Evolutionary conservation across 23 red algal species (phyloP).

Genomic region (Agarophyton chilense): DNA sequence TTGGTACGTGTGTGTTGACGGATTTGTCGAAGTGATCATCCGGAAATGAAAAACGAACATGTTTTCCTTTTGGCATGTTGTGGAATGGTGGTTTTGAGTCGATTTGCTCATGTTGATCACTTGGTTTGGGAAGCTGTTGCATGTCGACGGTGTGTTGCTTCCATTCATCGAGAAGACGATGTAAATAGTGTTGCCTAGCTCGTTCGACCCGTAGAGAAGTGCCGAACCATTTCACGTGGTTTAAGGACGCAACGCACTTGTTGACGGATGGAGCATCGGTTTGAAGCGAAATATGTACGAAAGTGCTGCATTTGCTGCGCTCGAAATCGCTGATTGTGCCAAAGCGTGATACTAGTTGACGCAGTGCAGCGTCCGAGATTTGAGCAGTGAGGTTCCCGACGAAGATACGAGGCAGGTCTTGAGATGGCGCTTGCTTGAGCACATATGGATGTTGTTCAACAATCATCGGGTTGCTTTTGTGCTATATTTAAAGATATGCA

Average conservation of each 20-base stretch:
- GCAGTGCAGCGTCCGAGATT: neutral
- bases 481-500: too few relatives aligned
- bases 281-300: neutral
- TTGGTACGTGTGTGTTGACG: neutral
- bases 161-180: conserved; percentile 24
- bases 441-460: neutral
- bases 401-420: conserved; percentile 8
- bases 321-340: neutral
- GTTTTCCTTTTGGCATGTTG: conserved; percentile 16
- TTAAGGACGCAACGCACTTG: conserved; percentile 7
- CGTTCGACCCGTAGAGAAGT: conserved; percentile 10
- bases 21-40: neutral
- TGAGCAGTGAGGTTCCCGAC: neutral
- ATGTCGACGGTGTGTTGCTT: neutral
- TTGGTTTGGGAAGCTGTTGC: neutral
- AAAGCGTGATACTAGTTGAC: neutral
- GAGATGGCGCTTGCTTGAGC: neutral
- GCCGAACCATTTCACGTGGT: conserved; percentile 19
- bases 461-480: neutral
- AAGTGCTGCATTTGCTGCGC: conserved; percentile 3
- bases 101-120: neutral
- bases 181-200: conserved; percentile 11
- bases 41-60: conserved; percentile 10
- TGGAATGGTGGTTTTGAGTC: conserved; percentile 2
- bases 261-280: neutral